These are phyloP conservation scores for Syzygium grande DNA, from an alignment of 345 rosid species.

Conservation along the genomic window DNA sequence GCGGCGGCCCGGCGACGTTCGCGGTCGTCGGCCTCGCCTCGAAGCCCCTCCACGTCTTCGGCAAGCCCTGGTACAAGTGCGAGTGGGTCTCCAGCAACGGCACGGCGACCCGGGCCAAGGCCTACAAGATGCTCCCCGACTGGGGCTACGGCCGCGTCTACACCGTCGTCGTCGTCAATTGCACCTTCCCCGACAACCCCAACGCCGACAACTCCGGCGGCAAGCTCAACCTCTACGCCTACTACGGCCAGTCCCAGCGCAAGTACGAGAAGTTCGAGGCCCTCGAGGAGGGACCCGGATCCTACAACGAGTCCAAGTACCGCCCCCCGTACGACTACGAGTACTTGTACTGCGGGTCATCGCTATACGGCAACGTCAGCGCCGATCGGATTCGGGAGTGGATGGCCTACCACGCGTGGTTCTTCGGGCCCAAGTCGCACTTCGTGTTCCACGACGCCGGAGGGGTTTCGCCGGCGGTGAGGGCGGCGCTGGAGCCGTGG, in stretches of 20 bases:
- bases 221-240: slow-evolving; percentile 58
- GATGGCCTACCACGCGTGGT: slow-evolving; percentile 94
- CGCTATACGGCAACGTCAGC: slow-evolving; percentile 67
- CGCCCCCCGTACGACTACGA: slow-evolving; percentile 56
- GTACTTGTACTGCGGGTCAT: slow-evolving; percentile 78
- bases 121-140: slow-evolving; percentile 67
- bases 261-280: slow-evolving; percentile 50
- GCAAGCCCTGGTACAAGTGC: slow-evolving; percentile 71
- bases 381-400: slow-evolving; percentile 69
- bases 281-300: slow-evolving; percentile 52
- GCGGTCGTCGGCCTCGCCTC: slow-evolving; percentile 80
- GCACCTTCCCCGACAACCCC: slow-evolving; percentile 53
- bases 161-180: slow-evolving; percentile 75
- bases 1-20: slow-evolving; percentile 67
- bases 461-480: slow-evolving; percentile 53
- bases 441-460: slow-evolving; percentile 91
- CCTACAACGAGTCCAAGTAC: slow-evolving; percentile 40
- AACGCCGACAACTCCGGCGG: slow-evolving; percentile 60
- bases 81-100: slow-evolving; percentile 71
- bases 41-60: slow-evolving; percentile 66
- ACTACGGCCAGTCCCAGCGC: slow-evolving; percentile 38
- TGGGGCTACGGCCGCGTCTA: slow-evolving; percentile 90
- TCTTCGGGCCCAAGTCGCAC: slow-evolving; percentile 76
- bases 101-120: slow-evolving; percentile 46
- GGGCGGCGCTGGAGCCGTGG: slow-evolving; percentile 70